These are phyloP conservation scores for Hawksworthiomyces lignivorus DNA, from an alignment of 2,329 filamentous ascomycete species.

Conservation along the genomic window DNA sequence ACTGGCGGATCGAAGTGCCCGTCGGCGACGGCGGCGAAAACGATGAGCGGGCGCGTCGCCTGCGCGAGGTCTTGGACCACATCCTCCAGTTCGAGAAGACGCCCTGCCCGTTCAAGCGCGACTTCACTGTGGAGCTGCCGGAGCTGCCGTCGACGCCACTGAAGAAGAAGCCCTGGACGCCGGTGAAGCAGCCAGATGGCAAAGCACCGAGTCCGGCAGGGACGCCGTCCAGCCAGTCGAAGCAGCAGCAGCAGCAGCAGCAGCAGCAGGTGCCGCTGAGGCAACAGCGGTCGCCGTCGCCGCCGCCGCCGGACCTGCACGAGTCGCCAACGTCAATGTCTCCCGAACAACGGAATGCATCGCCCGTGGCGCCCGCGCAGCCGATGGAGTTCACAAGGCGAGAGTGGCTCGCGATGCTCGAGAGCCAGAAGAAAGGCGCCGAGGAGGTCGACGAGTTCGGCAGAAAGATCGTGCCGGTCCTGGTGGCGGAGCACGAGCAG, in stretches of 20 bases:
- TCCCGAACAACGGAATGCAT: not conserved
- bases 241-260: slow-evolving; percentile 3
- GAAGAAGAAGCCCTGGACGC: slow-evolving; percentile 62
- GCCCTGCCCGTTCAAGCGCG: slow-evolving; percentile 72
- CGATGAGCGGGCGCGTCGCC: slow-evolving; percentile 51
- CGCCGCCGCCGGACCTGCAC: not conserved
- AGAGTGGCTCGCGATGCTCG: slow-evolving; percentile 15
- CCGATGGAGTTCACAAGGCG: slow-evolving; percentile 9
- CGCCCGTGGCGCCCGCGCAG: not conserved
- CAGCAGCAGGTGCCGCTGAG: not conserved
- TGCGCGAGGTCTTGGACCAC: slow-evolving; percentile 62
- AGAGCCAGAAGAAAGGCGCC: slow-evolving; percentile 5
- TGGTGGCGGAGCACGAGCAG: slow-evolving; percentile 17
- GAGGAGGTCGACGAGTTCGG: slow-evolving; percentile 15
- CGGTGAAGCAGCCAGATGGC: slow-evolving; percentile 29
- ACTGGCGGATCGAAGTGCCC: slow-evolving; percentile 85
- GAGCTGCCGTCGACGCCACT: slow-evolving; percentile 57
- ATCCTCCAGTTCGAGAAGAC: slow-evolving; percentile 84
- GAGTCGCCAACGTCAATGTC: not conserved
- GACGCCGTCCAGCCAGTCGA: slow-evolving; percentile 18
- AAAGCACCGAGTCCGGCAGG: slow-evolving; percentile 21
- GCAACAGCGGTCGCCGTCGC: not conserved
- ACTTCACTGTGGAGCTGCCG: slow-evolving; percentile 67
- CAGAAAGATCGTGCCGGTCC: slow-evolving; percentile 10
- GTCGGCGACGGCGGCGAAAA: slow-evolving; percentile 53